Evolutionary conservation across 2,329 filamentous ascomycete genomes (phyloP), one percentile per base, ranked within the genome.

Genomic region (Neopestalotiopsis sp.): DNA sequence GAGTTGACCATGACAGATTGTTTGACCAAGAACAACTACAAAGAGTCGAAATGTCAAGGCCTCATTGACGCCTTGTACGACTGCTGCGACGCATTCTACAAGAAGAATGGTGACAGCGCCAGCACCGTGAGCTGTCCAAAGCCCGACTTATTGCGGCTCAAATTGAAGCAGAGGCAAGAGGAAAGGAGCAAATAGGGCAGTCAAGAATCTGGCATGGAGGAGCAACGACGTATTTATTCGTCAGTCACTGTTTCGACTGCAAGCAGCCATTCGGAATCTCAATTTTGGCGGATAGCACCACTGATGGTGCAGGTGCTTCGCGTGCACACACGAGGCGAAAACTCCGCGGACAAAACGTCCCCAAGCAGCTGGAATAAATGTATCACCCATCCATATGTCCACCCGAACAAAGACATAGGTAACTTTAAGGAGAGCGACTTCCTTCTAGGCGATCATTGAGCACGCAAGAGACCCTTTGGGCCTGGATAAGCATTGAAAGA

Each of bases 401-500:
- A 80, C 82, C 82, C 73, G 74, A 79, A 82, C 66, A 69, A 72
- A 75, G 71, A 62, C 84, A 63, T 38, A 86, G 91, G 89, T 83
- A 91, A 92, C 90, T 86, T 83, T 85, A 88, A 85, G 91, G 89
- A 88, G 88, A 92, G 90, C 89, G 90, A 86, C 77, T 66, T 89
- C 85, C 80, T 92, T 93, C 97, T 94, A 92, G 95, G 92, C 93
- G 87, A 93, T 94, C 94, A 91, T 95, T 89, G 94, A 99, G 96
- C 96, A 94, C 95, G 95, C 93, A 85, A 85, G 92, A 95, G 93
- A 88, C 86, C 91, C 89, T 86, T 81, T 86, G 90, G 89, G 91
- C 89, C 94, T 97, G 93, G 94, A 93, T 90, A 94, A 94, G 92
- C 89, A 98, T 88, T 94, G 93, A 95, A 80, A 77, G 78, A 72